These are phyloP conservation scores for Russula vinacea DNA, from an alignment of 768 basidiomycete species.

Conservation along the genomic window DNA sequence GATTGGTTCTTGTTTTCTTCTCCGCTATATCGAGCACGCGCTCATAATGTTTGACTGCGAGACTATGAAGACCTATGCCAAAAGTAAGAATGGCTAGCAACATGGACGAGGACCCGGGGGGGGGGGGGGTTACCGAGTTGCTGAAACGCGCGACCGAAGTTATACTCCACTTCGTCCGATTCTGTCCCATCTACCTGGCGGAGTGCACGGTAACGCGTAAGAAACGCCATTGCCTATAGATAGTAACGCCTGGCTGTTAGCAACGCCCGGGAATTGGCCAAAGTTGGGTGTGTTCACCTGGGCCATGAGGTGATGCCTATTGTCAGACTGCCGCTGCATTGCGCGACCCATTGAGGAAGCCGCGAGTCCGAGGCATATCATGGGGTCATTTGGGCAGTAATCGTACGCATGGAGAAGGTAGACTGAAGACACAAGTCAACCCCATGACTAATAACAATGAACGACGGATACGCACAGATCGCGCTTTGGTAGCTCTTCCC, in stretches of 20 bases:
- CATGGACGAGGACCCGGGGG: neutral
- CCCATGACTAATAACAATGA: neutral
- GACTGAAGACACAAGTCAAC: slow-evolving; percentile 46
- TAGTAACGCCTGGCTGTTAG: neutral
- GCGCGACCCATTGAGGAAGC: slow-evolving; percentile 86
- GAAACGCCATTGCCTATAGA: slow-evolving; percentile 74
- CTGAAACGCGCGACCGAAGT: slow-evolving; percentile 90
- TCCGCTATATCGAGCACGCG: slow-evolving; percentile 64
- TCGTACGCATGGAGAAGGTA: slow-evolving; percentile 89
- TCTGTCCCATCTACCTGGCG: slow-evolving; percentile 45
- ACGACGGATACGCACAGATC: slow-evolving; percentile 60
- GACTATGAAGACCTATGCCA: slow-evolving; percentile 64
- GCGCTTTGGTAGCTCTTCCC: slow-evolving; percentile 89
- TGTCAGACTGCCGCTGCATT: slow-evolving; percentile 92
- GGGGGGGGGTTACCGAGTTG: slow-evolving; percentile 62
- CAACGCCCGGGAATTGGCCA: neutral
- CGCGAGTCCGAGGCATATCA: slow-evolving; percentile 79
- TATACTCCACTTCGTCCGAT: slow-evolving; percentile 82
- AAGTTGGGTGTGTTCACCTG: slow-evolving; percentile 45
- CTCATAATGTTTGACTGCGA: slow-evolving; percentile 85
- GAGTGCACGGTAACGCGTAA: slow-evolving; percentile 74
- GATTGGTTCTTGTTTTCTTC: slow-evolving; percentile 36
- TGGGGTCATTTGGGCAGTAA: slow-evolving; percentile 75
- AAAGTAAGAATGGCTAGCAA: neutral
- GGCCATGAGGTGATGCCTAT: slow-evolving; percentile 82